Percentiles rank a stretch among this genome's conserved stretches.
These are phyloP conservation scores for Kazachstania sp. DNA, from an alignment of 1,139 yeast species.

Conservation along the genomic window DNA sequence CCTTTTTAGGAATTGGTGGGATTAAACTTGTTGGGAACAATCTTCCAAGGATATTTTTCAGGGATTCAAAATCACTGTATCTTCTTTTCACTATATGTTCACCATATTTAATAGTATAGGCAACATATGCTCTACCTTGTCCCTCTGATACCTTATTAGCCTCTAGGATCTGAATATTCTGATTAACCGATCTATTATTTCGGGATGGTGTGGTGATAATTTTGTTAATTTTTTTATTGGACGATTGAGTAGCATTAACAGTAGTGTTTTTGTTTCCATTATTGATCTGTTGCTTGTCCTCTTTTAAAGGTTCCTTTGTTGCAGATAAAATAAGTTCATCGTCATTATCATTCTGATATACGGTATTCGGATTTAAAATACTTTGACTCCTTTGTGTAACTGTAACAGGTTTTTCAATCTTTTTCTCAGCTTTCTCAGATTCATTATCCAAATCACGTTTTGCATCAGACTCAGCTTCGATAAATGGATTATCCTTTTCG, in stretches of 20 bases:
- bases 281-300: too few relatives aligned
- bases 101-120: slow-evolving; percentile 65
- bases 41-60: slow-evolving; percentile 59
- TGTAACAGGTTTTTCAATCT: background rate
- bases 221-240: background rate
- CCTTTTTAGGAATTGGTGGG: slow-evolving; percentile 96
- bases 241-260: background rate
- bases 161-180: slow-evolving; percentile 47
- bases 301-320: background rate
- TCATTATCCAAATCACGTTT: background rate
- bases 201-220: too few relatives aligned
- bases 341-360: slow-evolving; percentile 15
- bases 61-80: slow-evolving; percentile 84
- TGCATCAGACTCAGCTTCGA: slow-evolving; percentile 8
- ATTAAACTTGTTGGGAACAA: slow-evolving; percentile 74
- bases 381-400: slow-evolving; percentile 4
- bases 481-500: slow-evolving; percentile 28
- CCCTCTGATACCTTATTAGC: slow-evolving; percentile 79
- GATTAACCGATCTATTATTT: background rate
- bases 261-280: background rate
- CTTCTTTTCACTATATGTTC: slow-evolving; percentile 62
- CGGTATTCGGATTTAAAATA: slow-evolving; percentile 21
- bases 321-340: slow-evolving; percentile 9
- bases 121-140: slow-evolving; percentile 60
- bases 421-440: background rate